Evolutionary conservation across 306 rosid species (phyloP).

Genomic region (Gynostemma pentaphyllum): DNA sequence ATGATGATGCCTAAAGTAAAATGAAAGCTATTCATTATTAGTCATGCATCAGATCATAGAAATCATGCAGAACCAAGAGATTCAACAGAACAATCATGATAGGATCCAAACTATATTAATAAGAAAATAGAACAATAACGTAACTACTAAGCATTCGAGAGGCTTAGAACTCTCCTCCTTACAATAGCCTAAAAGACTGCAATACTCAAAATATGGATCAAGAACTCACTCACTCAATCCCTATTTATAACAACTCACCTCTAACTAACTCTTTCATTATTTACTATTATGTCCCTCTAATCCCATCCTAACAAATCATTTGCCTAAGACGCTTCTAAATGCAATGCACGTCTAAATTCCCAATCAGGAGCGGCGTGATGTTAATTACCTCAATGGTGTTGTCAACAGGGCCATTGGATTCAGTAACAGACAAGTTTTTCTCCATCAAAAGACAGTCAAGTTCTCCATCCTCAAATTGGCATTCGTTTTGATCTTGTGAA

Average conservation of each 20-base stretch:
- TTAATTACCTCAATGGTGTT: conserved; percentile 48
- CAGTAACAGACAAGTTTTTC: conserved; percentile 41
- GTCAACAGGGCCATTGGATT: conserved; percentile 40
- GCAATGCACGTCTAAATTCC: not conserved
- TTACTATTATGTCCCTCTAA: too few relatives aligned
- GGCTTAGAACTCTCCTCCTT: too few relatives aligned
- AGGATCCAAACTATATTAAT: too few relatives aligned
- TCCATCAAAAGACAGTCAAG: conserved; percentile 46
- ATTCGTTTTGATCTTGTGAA: conserved; percentile 33
- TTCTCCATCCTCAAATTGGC: conserved; percentile 44
- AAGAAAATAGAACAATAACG: too few relatives aligned
- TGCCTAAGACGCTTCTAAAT: not conserved
- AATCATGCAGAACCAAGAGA: not conserved
- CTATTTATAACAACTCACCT: too few relatives aligned
- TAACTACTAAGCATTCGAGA: too few relatives aligned
- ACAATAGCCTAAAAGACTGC: too few relatives aligned
- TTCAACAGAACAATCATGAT: too few relatives aligned
- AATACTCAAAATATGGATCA: too few relatives aligned
- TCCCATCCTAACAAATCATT: too few relatives aligned
- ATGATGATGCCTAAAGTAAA: conserved; percentile 44
- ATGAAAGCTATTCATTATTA: not conserved
- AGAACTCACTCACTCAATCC: too few relatives aligned
- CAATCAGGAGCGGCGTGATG: not conserved
- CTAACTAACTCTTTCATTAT: too few relatives aligned
- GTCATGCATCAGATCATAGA: not conserved